Evolutionary conservation across 83 land plant genomes (phyloP).

Genomic region (Thuja plicata): DNA sequence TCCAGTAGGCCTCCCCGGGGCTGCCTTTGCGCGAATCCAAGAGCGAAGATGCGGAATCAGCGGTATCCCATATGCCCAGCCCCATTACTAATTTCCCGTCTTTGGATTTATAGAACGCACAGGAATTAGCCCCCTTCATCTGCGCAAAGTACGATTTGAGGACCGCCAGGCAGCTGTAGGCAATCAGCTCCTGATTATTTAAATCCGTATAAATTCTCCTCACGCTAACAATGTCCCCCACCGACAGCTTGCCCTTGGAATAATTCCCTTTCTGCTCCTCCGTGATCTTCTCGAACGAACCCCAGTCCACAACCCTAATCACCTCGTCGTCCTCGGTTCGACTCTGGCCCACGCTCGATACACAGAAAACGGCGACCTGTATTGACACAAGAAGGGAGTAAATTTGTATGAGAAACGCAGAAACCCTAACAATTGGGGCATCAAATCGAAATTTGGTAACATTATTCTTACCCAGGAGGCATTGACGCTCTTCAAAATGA

Average conservation of each 20-base stretch:
- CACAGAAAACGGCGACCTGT: not conserved
- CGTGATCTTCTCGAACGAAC: not conserved
- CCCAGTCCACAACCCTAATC: not conserved
- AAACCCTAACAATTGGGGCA: no score
- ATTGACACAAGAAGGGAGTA: not conserved
- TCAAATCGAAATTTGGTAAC: no score
- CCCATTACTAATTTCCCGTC: not conserved
- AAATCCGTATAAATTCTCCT: conserved; percentile 6
- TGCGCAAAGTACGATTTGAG: not conserved
- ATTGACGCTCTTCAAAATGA: conserved; percentile 3
- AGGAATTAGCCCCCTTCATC: not conserved
- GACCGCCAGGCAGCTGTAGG: conserved; percentile 9
- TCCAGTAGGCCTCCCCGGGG: conserved; percentile 10
- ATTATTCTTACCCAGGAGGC: not conserved
- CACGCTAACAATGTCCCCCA: conserved; percentile 7
- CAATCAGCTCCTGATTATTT: not conserved
- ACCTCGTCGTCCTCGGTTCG: not conserved
- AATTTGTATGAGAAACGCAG: not conserved
- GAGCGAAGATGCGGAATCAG: not conserved
- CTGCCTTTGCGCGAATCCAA: not conserved
- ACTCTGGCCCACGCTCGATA: not conserved
- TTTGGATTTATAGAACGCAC: not conserved
- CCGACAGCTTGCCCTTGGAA: not conserved
- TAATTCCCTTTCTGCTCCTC: not conserved
- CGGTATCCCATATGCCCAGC: not conserved